Evolutionary conservation across 352 stramenopile genomes (phyloP), one percentile per base, ranked within the genome.

Genomic region (Sclerospora graminicola): DNA sequence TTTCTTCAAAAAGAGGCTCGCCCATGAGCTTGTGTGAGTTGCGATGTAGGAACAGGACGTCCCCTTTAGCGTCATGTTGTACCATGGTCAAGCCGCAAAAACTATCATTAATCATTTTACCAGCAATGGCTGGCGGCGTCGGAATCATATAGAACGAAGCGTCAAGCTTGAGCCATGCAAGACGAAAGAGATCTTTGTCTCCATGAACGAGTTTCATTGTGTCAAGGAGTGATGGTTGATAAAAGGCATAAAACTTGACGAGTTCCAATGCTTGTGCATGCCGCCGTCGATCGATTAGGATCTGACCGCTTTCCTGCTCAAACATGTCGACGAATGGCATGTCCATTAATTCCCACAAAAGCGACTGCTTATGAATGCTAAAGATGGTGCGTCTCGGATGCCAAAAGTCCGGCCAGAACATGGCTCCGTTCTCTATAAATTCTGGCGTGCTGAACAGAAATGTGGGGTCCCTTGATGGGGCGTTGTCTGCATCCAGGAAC

Each of bases 371-470:
- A 44, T 85, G 63, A 24, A 85, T 64, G 47, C 81, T 83, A 48
- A 85, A 85, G 36, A 83, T 80, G 8, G 68, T 69, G 19, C 63
- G 54, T 28, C 24, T 45, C 13, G 66, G 64, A 27, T 84, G 71
- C 67, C 67, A 85, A 27, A 82, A 81, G 34, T 86, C 73, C 5
- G 73, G 73, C 69, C 72, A 88, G 41, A 85, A 85, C 4, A 85
- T 24, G 18, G 76, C 70, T 14, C 72, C 70, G 0, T 45, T 69
- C 16, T 54, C 31, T 6, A 45, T 26, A 42, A 77, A 84, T 42
- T 70, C 63, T 0, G 28, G 27, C 2, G 51, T 48, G 1, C 40
- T 35, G 49, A 84, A 82, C n/a, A 84, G 30, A 35, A 67, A 78
- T 4, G 46, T 79, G 28, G 71, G 71, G 27, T 84, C 58, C 26